phyloP scores from a whole-genome alignment of 2,329 filamentous ascomycete species.

The Truncatella angustata region DNA sequence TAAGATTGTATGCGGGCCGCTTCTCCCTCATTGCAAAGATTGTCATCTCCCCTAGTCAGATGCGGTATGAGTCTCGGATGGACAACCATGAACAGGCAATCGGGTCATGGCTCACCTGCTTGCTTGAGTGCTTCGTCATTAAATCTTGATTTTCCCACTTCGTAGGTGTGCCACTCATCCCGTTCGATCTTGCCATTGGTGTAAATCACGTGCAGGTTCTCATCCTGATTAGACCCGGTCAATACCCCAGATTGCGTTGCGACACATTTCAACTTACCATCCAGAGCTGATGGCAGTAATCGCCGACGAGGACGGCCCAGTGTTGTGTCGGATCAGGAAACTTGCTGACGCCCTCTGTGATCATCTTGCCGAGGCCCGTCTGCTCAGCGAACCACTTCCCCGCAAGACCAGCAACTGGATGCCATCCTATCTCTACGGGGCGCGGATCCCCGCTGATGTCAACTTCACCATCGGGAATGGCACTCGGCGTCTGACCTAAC shows the following conservation, averaged over 20 bases:
- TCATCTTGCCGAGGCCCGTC: conserved; percentile 53
- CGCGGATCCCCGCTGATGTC: conserved; percentile 34
- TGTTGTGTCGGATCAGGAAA: conserved; percentile 61
- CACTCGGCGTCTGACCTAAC: conserved; percentile 42
- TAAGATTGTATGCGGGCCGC: conserved; percentile 53
- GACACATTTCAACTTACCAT: conserved; percentile 38
- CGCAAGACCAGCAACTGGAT: conserved; percentile 53
- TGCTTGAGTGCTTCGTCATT: conserved; percentile 52
- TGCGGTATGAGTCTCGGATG: not conserved
- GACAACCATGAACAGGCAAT: conserved; percentile 9
- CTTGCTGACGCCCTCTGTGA: conserved; percentile 51
- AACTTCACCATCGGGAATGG: conserved; percentile 38
- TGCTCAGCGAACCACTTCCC: conserved; percentile 59
- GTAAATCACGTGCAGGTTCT: conserved; percentile 56
- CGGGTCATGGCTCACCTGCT: conserved; percentile 34
- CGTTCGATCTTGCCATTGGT: conserved; percentile 46
- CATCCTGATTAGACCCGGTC: conserved; percentile 37
- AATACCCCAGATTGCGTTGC: not conserved
- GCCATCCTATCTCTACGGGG: conserved; percentile 55
- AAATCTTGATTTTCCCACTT: conserved; percentile 51
- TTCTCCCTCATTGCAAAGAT: conserved; percentile 50
- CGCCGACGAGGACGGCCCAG: conserved; percentile 57
- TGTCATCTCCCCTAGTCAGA: conserved; percentile 44
- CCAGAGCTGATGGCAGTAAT: conserved; percentile 57
- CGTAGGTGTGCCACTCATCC: conserved; percentile 49